Evolutionary conservation across 2,329 filamentous ascomycete species (phyloP), one percentile per base, ranked within the genome.

Genomic region (Fusarium caatingaense): DNA sequence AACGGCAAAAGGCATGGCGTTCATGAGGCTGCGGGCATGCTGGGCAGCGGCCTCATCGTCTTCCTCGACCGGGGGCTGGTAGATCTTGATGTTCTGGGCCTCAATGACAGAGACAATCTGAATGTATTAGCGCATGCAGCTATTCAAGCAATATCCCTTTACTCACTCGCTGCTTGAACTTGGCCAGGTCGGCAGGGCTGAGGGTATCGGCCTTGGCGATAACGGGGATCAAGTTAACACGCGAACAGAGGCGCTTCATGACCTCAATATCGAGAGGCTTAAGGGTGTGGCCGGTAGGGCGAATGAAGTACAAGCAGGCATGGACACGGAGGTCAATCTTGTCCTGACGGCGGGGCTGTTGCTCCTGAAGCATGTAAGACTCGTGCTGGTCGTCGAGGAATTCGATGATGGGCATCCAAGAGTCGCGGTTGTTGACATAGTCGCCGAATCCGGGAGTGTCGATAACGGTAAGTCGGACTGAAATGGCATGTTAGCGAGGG

Each of bases 351-450:
- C 93, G 93, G 76, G 97, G 96, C 85, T 99, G 96, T 85, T 99
- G 96, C 89, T 99, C 96, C 87, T 99, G 96, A 80, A 99, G 89
- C 96, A 99, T 99, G 85, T 99, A 99, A 40, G 96, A 99, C 88
- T 99, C 96, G 83, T 99, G 97, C 88, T 99, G 96, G 85, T 99
- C 96, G 84, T 99, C 96, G 78, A 99, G 88, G 87, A 99, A 99
- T 84, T 99, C 96, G 83, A 99, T 98, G 80, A 99, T 98, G 81
- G 96, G 96, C 89, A 97, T 97, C 96, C 96, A 99, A 70, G 96
- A 98, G 84, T 99, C 96, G 80, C 95, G 93, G 89, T 99, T 99
- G 92, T 99, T 99, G 82, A 99, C 96, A 80, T 99, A 99, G 89
- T 99, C 96, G 83, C 96, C 96, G 80, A 99, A 99, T 76, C 96